Percentiles rank a stretch among this genome's conserved stretches.
Conservation (phyloP, 2,329 filamentous ascomycete species). For the Mycocentrospora acerina region DNA sequence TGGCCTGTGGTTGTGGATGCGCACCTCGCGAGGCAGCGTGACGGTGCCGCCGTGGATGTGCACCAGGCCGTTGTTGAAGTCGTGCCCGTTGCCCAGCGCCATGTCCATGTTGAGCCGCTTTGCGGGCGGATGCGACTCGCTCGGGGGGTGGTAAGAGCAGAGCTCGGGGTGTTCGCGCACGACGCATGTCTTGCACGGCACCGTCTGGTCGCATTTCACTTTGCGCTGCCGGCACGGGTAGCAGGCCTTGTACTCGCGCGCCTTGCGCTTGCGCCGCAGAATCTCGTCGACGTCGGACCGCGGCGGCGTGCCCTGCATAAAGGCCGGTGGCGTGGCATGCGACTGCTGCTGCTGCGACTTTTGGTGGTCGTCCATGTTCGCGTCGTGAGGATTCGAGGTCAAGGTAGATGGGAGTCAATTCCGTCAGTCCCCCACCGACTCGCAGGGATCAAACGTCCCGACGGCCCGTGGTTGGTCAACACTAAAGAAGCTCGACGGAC, state of each 20-base stretch:
- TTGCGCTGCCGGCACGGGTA: slow-evolving; percentile 53
- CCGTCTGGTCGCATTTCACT: slow-evolving; percentile 51
- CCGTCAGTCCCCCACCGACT: not conserved
- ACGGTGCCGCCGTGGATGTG: slow-evolving; percentile 44
- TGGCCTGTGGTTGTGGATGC: slow-evolving; percentile 1
- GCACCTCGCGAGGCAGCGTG: slow-evolving; percentile 43
- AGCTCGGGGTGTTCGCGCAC: slow-evolving; percentile 54
- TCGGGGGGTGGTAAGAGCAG: slow-evolving; percentile 47
- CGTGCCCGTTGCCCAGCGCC: slow-evolving; percentile 35
- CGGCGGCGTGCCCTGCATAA: slow-evolving; percentile 41
- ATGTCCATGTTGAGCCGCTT: slow-evolving; percentile 40
- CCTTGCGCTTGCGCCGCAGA: slow-evolving; percentile 52
- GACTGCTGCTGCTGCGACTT: slow-evolving; percentile 25
- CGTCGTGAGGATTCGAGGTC: not conserved
- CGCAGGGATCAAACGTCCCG: slow-evolving; percentile 1
- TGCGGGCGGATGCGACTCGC: slow-evolving; percentile 43
- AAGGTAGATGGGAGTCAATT: no score
- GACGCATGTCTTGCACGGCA: slow-evolving; percentile 54
- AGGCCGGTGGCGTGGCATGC: slow-evolving; percentile 18
- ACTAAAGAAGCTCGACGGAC: slow-evolving; percentile 11
- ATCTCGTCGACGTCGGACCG: slow-evolving; percentile 53
- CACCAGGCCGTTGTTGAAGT: slow-evolving; percentile 42
- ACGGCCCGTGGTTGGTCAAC: slow-evolving; percentile 4
- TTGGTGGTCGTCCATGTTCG: slow-evolving; percentile 31
- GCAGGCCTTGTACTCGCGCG: slow-evolving; percentile 55